Evolutionary conservation across 139 green algal genomes (phyloP).

Genomic region (Chlamydomonas sphaeroides): DNA sequence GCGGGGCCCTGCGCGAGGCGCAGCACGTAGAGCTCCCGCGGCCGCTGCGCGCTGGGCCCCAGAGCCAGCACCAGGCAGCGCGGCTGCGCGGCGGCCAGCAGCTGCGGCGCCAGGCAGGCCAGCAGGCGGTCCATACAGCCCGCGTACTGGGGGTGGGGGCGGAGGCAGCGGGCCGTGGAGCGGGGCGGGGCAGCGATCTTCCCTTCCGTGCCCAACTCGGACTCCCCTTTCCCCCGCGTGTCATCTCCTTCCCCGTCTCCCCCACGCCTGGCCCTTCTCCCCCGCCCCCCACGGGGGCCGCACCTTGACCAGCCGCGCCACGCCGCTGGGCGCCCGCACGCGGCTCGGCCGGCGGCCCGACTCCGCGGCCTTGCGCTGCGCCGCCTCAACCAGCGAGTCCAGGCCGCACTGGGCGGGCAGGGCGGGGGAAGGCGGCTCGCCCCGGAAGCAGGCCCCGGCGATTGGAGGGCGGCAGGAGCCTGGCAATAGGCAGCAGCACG

Average conservation of each 20-base stretch:
- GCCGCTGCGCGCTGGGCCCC: not conserved
- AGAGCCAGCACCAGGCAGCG: not conserved
- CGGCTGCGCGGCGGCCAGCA: conserved; percentile 17
- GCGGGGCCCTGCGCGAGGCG: not conserved
- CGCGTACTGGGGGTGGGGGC: not conserved
- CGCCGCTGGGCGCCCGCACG: not conserved
- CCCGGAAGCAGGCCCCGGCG: too few species aligned
- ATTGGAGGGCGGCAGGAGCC: too few species aligned
- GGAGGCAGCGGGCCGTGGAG: too few species aligned
- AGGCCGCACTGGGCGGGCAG: too few species aligned
- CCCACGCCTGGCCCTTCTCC: too few species aligned
- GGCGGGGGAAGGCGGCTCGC: not conserved
- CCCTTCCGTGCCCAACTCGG: too few species aligned
- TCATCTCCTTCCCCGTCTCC: too few species aligned
- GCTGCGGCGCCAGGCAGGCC: not conserved
- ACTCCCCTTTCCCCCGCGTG: too few species aligned
- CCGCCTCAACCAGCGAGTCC: not conserved
- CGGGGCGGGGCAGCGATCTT: too few species aligned
- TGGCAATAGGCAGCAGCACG: too few species aligned
- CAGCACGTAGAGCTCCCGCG: conserved; percentile 4
- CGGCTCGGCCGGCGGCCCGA: not conserved
- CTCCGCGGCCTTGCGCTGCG: too few species aligned
- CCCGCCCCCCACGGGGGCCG: not conserved
- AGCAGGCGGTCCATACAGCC: conserved; percentile 9
- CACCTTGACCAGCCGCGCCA: conserved; percentile 24